Evolutionary conservation across 257 asterid genomes (phyloP), one percentile per base, ranked within the genome.

Genomic region (Solanum sejunctum): DNA sequence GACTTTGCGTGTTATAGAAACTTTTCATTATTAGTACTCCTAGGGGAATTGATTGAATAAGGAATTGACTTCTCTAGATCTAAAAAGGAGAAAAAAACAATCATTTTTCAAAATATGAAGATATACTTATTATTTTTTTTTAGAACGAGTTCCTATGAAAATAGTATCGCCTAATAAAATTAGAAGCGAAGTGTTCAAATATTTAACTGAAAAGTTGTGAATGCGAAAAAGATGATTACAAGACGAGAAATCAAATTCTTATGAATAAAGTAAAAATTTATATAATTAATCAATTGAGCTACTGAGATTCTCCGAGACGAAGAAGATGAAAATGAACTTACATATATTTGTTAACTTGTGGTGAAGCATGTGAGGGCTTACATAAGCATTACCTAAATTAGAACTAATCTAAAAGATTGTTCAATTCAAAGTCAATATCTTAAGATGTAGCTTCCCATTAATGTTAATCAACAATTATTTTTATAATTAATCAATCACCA

Each of bases 301-400:
- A 45, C 11, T 45, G 10, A 45, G 11, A 45, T 45, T 45, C 0
- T 45, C 3, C 3, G 11, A 8, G 10, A 8, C 10, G 3, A 45
- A 3, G 2, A 67, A 67, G n/a, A 8, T 15, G 12, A 32, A 32
- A 67, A 32, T 70, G 16, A 70, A 23, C 26, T 39, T 39, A 16
- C 21, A 3, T 47, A 21, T 47, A 21, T 21, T 51, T 26, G 10
- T 51, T 77, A 23, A 78, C 43, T 52, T 18, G 23, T 52, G 20
- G 64, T 78, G 49, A 78, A 78, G 64, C 83, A 78, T 78, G 43
- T 16, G 64, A 78, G 63, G 18, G 64, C 18, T 78, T 78, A 52
- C 26, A 78, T 78, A 78, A 52, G 83, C 64, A 78, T 52, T 52
- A 52, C 83, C 83, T 78, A 77, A 77, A 77, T 47, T 77, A 51